These are phyloP conservation scores for Cladosporium sp. DNA, from an alignment of 2,329 filamentous ascomycete species.

Conservation along the genomic window DNA sequence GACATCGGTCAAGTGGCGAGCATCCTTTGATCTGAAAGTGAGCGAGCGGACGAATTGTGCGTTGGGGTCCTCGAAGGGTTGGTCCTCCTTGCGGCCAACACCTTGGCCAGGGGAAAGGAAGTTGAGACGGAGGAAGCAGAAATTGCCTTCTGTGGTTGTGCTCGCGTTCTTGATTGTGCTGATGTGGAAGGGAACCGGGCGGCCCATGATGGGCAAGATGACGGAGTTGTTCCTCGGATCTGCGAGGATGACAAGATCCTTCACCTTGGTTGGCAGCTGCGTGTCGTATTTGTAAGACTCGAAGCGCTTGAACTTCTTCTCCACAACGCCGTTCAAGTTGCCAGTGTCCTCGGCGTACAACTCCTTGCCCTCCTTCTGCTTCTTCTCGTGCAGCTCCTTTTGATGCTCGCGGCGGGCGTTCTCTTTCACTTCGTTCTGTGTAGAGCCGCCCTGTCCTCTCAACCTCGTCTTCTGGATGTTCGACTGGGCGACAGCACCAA, in stretches of 20 bases:
- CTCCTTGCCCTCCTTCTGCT: slow-evolving; percentile 82
- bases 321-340: slow-evolving; percentile 82
- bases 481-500: slow-evolving; percentile 85
- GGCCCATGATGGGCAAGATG: slow-evolving; percentile 93
- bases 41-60: slow-evolving; percentile 95
- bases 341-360: slow-evolving; percentile 83
- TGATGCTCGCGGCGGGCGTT: slow-evolving; percentile 86
- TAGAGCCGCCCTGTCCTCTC: slow-evolving; percentile 84
- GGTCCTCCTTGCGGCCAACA: slow-evolving; percentile 94
- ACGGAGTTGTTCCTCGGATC: slow-evolving; percentile 88
- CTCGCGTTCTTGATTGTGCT: slow-evolving; percentile 98
- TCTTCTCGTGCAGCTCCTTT: slow-evolving; percentile 82
- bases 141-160: slow-evolving; percentile 94
- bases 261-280: slow-evolving; percentile 79
- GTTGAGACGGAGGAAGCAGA: slow-evolving; percentile 92
- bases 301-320: slow-evolving; percentile 98
- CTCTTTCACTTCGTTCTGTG: slow-evolving; percentile 86
- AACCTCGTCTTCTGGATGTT: slow-evolving; percentile 95
- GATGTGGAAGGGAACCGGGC: slow-evolving; percentile 97
- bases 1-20: slow-evolving; percentile 85
- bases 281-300: slow-evolving; percentile 99
- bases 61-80: slow-evolving; percentile 93
- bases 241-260: slow-evolving; percentile 85
- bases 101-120: slow-evolving; percentile 96
- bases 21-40: slow-evolving; percentile 89